phyloP scores from a whole-genome alignment of 345 rosid genomes.

The Gossypium raimondii region DNA sequence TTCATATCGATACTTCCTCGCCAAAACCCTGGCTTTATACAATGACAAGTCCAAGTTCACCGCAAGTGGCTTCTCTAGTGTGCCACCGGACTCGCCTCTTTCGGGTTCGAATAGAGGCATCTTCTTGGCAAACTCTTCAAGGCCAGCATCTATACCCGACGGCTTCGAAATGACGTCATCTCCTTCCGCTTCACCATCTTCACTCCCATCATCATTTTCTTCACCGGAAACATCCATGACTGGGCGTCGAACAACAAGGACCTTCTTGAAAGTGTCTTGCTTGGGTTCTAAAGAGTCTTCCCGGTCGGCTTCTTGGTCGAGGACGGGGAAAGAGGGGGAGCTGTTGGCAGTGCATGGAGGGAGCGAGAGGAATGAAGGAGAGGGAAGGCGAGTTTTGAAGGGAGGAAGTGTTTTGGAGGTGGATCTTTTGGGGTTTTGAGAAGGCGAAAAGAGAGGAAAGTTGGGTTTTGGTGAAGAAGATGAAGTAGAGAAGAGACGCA shows the following conservation, averaged over 20 bases:
- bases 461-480: slow-evolving; percentile 49
- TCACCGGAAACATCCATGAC: slow-evolving; percentile 40
- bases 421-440: slow-evolving; percentile 36
- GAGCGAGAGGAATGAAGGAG: slow-evolving; percentile 24
- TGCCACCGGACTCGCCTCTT: slow-evolving; percentile 40
- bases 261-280: slow-evolving; percentile 23
- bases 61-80: slow-evolving; percentile 52
- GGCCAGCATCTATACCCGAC: slow-evolving; percentile 47
- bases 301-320: slow-evolving; percentile 28
- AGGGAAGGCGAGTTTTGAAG: slow-evolving; percentile 28
- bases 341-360: slow-evolving; percentile 22
- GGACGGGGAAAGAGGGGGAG: slow-evolving; percentile 27
- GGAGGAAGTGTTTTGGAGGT: slow-evolving; percentile 22
- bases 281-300: slow-evolving; percentile 20
- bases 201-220: slow-evolving; percentile 30
- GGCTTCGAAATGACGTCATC: slow-evolving; percentile 30
- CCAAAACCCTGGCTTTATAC: slow-evolving; percentile 68
- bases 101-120: slow-evolving; percentile 87
- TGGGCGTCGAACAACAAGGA: slow-evolving; percentile 67
- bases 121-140: slow-evolving; percentile 69
- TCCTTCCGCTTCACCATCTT: slow-evolving; percentile 31
- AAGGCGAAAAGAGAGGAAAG: slow-evolving; percentile 40
- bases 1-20: slow-evolving; percentile 45
- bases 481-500: slow-evolving; percentile 48
- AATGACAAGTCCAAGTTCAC: slow-evolving; percentile 85